Evolutionary conservation across 306 rosid genomes (phyloP), one percentile per base, ranked within the genome.

Genomic region (Mimosa pudica): DNA sequence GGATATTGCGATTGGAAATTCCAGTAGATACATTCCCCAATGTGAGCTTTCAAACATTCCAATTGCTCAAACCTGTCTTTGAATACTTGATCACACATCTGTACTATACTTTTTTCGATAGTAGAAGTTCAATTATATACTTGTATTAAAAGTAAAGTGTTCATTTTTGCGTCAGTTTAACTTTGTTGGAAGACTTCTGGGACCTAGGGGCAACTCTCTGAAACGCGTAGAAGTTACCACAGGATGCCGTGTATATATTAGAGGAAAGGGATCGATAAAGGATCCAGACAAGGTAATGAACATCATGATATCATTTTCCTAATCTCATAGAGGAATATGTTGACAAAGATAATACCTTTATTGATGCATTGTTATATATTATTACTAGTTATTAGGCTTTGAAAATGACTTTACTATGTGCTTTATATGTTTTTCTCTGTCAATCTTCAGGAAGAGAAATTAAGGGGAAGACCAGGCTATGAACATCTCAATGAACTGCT

Each of bases 151-250:
- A 35, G 42, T 32, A 32, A 73, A 54, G 60, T 81, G 71, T 85
- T 82, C 64, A 6, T 76, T 75, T 78, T 84, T 75, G 74, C 80
- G 73, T 75, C 67, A 94, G 98, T 94, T 94, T 88, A 94, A 94
- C 86, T 94, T 94, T 85, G 98, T 94, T 69, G 98, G 98, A 78
- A 91, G 98, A 73, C 98, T 94, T 88, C 86, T 94, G 75, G 98
- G 98, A 60, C 98, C 98, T 38, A 86, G 98, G 76, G 98, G 98
- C 64, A 94, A 94, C 84, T 94, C 98, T 60, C 86, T 94, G 79
- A 94, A 94, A 91, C 92, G 98, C 48, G 97, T 94, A 77, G 98
- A 94, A 89, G 98, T 91, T 75, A 88, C 94, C 17, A 94, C 98
- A 41, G 98, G 98, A 51, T 94, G 98, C 73, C 98, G 98, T 6